Percentiles rank a stretch among this genome's conserved stretches.
phyloP scores from a whole-genome alignment of 2,329 filamentous ascomycete genomes.

The Fusarium neocosmosporiellum region DNA sequence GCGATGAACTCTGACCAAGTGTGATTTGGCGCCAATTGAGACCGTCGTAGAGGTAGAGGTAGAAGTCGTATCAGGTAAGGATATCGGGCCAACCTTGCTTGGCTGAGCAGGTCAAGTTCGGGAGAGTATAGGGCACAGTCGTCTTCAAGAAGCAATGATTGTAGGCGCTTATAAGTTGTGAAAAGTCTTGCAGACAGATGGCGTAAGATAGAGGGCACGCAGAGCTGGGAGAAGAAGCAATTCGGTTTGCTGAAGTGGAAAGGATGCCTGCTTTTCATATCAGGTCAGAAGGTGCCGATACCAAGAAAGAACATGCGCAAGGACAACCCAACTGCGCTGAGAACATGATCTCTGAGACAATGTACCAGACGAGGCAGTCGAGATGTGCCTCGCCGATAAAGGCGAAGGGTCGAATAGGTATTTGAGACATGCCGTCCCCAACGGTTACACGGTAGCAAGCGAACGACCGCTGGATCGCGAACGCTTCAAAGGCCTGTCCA shows the following conservation, averaged over 20 bases:
- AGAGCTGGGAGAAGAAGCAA: background rate
- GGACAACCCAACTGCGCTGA: slow-evolving; percentile 8
- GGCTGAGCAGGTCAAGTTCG: background rate
- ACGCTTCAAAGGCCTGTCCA: slow-evolving; percentile 32
- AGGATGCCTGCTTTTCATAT: slow-evolving; percentile 35
- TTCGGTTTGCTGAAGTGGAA: background rate
- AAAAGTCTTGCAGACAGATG: no score
- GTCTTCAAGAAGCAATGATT: background rate
- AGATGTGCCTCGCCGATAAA: slow-evolving; percentile 30
- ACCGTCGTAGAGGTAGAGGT: background rate
- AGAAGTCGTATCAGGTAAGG: background rate
- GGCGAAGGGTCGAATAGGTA: slow-evolving; percentile 44
- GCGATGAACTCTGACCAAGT: no score
- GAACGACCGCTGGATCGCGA: slow-evolving; percentile 35
- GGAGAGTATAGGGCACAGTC: background rate
- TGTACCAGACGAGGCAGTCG: slow-evolving; percentile 26
- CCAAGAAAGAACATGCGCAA: background rate
- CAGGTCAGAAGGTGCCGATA: slow-evolving; percentile 6
- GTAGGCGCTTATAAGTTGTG: background rate
- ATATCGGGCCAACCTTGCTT: background rate
- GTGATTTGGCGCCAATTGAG: background rate
- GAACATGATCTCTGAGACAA: slow-evolving; percentile 44
- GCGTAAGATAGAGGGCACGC: background rate
- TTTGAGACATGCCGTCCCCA: slow-evolving; percentile 45
- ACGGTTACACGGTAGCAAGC: slow-evolving; percentile 40